A percentile compares a stretch with the other conserved stretches of the same genome.
Conservation (phyloP, 257 asterid species). For the Fraxinus excelsior region DNA sequence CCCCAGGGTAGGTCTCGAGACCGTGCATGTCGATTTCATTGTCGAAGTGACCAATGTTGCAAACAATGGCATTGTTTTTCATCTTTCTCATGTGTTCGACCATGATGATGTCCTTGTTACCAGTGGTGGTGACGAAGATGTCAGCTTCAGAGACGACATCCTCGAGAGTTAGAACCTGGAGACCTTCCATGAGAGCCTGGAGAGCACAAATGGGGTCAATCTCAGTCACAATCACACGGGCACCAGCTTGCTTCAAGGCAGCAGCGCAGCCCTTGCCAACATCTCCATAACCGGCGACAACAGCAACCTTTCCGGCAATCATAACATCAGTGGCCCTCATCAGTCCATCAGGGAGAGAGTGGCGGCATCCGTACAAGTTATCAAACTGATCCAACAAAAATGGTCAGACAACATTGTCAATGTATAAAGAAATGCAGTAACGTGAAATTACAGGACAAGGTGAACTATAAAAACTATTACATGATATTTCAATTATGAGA, state of each 20-base stretch:
- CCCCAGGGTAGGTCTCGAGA: neutral
- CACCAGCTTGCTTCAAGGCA: neutral
- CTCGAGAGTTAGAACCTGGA: neutral
- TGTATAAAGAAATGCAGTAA: neutral
- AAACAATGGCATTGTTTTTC: conserved; percentile 4
- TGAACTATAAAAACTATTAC: neutral
- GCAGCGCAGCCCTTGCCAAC: conserved; percentile 5
- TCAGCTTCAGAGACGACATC: neutral
- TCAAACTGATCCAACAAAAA: neutral
- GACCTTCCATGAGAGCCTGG: conserved; percentile 7
- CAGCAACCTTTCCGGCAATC: neutral
- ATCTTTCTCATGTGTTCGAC: neutral
- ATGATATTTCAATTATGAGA: neutral
- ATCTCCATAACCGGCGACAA: neutral
- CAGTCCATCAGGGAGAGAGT: conserved; percentile 5
- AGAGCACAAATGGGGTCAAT: conserved; percentile 1
- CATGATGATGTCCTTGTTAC: conserved; percentile 4
- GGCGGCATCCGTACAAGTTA: conserved; percentile 1
- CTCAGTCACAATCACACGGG: conserved; percentile 1
- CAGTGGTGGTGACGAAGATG: conserved; percentile 1
- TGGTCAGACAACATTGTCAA: neutral
- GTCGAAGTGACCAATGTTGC: neutral
- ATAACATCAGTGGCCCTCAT: conserved; percentile 3
- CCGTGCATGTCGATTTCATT: neutral
- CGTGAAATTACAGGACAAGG: neutral